Base-by-base conservation (phyloP, 805 yeast species). In the Saccharomyces cerevisiae region DNA sequence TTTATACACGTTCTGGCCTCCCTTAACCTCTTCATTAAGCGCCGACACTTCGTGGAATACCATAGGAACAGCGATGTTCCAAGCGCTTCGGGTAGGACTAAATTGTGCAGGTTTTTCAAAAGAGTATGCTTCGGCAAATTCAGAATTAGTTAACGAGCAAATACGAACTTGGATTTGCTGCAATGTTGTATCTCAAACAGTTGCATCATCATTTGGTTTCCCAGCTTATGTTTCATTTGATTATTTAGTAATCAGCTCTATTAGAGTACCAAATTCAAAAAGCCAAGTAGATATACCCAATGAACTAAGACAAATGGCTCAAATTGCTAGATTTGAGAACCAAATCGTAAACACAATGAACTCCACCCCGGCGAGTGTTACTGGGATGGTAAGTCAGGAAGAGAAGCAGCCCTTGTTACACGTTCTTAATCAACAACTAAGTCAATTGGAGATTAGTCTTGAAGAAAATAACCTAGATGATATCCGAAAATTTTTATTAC, bases 31-130 rank as follows among this genome's bases (percentile, higher is more conserved):
- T 0, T 90, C 97, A 0, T 76, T 94, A 49, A 87, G 95, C 69
- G 96, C 98, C 0, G 98, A 94, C 66, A 86, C 96, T 6, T 86
- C 96, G 3, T 92, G 97, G 96, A 89, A 87, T 66, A 89, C 97
- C 1, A 85, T 89, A 24, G 98, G 97, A 0, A 84, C 89, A 48
- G 98, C 98, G 4, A 76, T 90, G 62, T 89, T 88, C 70, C 96
- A 89, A 65, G 98, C 97, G 0, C 85, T 91, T 32, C 74, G 97
- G 53, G 87, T 92, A 14, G 98, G 99, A 0, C 74, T 94, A 28
- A 96, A 94, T 64, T 79, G 90, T 24, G 94, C 90, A 0, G 92
- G 88, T 22, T 76, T 73, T 53, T 74, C 79, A 14, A 63, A 84
- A 1, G 89, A 86, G 57, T 73, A 76, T 62, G 75, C 79, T 51